Evolutionary conservation across 2,329 filamentous ascomycete genomes (phyloP).

Genomic region (Aspergillus sp.): DNA sequence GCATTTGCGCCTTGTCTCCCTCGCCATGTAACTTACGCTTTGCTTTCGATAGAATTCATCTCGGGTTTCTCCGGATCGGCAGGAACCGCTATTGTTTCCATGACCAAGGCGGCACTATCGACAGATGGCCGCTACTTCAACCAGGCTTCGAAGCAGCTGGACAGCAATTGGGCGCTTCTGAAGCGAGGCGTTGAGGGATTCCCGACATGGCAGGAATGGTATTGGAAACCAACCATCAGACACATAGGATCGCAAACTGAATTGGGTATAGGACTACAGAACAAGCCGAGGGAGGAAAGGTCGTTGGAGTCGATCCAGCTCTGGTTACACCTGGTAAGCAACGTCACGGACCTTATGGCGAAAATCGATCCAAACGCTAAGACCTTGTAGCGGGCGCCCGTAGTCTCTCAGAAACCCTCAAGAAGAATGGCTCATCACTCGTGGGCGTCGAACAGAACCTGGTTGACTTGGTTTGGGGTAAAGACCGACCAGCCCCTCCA

Average conservation of each 20-base stretch:
- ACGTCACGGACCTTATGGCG: not conserved
- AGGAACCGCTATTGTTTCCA: constrained; percentile 85
- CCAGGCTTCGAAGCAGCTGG: constrained; percentile 87
- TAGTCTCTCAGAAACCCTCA: constrained; percentile 83
- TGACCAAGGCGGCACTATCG: constrained; percentile 81
- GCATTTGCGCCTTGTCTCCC: constrained; percentile 9
- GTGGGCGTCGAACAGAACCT: constrained; percentile 78
- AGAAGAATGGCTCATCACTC: constrained; percentile 76
- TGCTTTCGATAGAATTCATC: constrained; percentile 65
- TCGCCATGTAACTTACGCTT: constrained; percentile 18
- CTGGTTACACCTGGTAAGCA: constrained; percentile 69
- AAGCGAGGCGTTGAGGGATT: constrained; percentile 94
- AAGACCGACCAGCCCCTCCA: constrained; percentile 70
- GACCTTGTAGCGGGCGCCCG: constrained; percentile 57
- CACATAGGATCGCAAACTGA: constrained; percentile 13
- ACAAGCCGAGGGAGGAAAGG: constrained; percentile 81
- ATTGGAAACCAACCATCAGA: constrained; percentile 30
- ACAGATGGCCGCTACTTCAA: constrained; percentile 99
- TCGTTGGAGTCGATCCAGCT: constrained; percentile 86
- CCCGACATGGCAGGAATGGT: constrained; percentile 97
- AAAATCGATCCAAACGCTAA: constrained; percentile 12
- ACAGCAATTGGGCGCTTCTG: constrained; percentile 84
- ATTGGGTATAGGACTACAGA: constrained; percentile 62
- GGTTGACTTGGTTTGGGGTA: constrained; percentile 86
- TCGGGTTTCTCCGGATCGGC: constrained; percentile 94